Evolutionary conservation across 139 green algal genomes (phyloP).

Genomic region (Trebouxia sp.): DNA sequence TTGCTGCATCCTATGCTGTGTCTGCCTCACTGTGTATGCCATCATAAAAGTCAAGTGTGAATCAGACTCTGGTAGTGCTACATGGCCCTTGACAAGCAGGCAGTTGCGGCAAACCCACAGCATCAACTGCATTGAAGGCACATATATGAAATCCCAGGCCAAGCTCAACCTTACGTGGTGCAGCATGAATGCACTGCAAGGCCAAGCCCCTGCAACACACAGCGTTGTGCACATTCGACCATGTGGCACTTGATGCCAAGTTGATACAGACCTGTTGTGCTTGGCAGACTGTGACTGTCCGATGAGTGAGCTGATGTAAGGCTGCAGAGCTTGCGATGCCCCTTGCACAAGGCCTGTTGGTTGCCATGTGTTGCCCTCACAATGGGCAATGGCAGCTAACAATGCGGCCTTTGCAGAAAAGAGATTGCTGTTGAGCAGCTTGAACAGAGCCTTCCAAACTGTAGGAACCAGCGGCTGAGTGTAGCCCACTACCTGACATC

Average conservation of each 20-base stretch:
- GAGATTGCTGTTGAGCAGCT: conserved; percentile 21
- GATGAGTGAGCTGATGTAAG: background rate
- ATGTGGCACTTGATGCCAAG: background rate
- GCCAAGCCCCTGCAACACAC: background rate
- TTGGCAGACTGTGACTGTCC: background rate
- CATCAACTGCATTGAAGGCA: no score
- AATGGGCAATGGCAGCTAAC: background rate
- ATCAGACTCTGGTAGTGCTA: no score
- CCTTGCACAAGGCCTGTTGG: background rate
- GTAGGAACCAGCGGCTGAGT: background rate
- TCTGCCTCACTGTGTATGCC: no score
- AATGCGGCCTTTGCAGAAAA: background rate
- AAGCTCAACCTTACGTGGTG: background rate
- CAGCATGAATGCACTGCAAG: background rate
- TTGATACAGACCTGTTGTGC: background rate
- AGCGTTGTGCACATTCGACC: no score
- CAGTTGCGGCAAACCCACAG: no score
- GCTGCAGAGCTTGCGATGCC: background rate
- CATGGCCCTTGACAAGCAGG: no score
- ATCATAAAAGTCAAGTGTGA: no score
- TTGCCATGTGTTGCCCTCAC: background rate
- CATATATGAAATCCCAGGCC: no score
- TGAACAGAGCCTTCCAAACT: conserved; percentile 1
- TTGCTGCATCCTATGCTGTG: no score
- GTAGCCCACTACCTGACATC: background rate